Base-by-base conservation (phyloP, 2,329 filamentous ascomycete genomes). In the Bipolaris bicolor region DNA sequence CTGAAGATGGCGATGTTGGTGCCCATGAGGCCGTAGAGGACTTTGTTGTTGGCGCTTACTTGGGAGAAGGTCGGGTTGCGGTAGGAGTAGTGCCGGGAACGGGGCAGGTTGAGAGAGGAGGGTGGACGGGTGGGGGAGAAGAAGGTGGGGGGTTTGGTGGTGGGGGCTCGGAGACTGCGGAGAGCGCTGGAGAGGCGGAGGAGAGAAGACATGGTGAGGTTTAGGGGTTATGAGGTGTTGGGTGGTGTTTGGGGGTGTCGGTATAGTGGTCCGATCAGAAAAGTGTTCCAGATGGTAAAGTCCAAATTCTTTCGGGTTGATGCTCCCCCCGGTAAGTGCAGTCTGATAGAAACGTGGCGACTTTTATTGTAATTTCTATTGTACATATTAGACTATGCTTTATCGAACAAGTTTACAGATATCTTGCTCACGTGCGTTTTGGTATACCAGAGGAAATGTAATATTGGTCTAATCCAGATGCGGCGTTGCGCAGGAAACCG, bases 1-100 rank as follows among this genome's bases (percentile, higher is more conserved):
- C 58, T 64, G 53, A 75, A 82, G 47, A 81, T 65, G 50, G 71
- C 72, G 18, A 66, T 55, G 57, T 82, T 82, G 62, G 78, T 36
- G 39, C 73, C 75, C 40, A 81, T 74, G 52, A 81, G 54, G 18
- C 65, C 58, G 49, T 73, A 77, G 44, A 78, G 62, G 29, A 77
- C 55, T 7, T 46, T 44, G n/a, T 45, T 59, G 60, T 69, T 69
- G 50, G 41, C 40, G 36, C 24, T 29, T 31, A 40, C n/a, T 45
- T 57, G 59, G 39, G 51, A 13, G 10, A n/a, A 48, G 37, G 34
- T 18, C 20, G 20, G 10, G 48, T 31, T 13, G 29, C 29, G 7
- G 46, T 43, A 33, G 15, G 13, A 24, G 37, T 52, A 62, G 56
- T 54, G 57, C 26, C 52, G 57, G 18, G 59, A 56, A 34, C 41